Base-by-base conservation (phyloP, 257 asterid genomes). In the Ilex asprella region DNA sequence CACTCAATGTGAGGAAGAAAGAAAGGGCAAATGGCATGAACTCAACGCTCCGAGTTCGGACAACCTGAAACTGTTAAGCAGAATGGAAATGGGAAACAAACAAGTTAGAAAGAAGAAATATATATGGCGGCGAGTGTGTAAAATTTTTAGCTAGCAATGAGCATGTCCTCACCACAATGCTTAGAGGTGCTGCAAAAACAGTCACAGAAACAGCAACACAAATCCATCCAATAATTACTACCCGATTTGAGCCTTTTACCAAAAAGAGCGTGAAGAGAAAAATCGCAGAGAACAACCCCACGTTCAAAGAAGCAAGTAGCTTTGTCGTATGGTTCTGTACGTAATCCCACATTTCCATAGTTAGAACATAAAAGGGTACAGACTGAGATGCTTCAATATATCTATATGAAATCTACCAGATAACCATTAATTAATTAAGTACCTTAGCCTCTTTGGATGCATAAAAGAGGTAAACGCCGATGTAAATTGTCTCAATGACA, bases 11-110 rank as follows among this genome's bases (percentile, higher is more conserved):
- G 73, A 92, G 81, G 79, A 79, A 78, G 49, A 86, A 80, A 10
- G 97, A 89, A 67, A 92, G 68, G 27, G 75, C 60, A 66, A 92
- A 78, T 0, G 97, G 96, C 96, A 92, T 76, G 85, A 81, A 92
- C 61, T 92, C 96, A 11, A 86, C 95, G 39, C 95, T 92, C 31
- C 81, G 73, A 2, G 96, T 92, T 67, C 87, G 74, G 6, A 89
- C 72, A 12, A 92, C 99, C 63, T 79, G 91, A 63, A 80, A 67
- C 97, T 92, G 7, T 50, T 15, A 31, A 39, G 15, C 59, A 21
- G 27, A 21, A 21, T 21, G 27, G 27, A 21, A 21, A 21, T 21
- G 27, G 27, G 27, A 21, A 21, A 21, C 53, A 14, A 10, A 31
- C 47, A 46, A 35, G 0, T 15, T 7, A 15, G 51, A 13, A 21